These are phyloP conservation scores for Globisporangium rhizosaccharum DNA, from an alignment of 352 stramenopile genomes.

Conservation along the genomic window DNA sequence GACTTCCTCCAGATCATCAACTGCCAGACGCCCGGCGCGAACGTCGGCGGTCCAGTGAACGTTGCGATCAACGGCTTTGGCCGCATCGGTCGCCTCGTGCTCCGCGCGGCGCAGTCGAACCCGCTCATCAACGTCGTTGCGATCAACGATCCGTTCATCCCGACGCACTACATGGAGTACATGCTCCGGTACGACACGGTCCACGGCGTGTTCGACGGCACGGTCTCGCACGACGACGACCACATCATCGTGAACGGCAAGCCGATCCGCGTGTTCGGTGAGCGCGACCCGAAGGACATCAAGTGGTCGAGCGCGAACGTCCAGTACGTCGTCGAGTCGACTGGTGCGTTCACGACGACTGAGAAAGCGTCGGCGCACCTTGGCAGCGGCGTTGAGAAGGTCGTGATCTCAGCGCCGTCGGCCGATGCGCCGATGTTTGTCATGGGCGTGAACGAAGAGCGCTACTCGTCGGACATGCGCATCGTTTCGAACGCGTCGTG, in stretches of 20 bases:
- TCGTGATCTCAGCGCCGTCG: conserved; percentile 97
- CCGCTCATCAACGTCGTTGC: conserved; percentile 88
- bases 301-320: conserved; percentile 87
- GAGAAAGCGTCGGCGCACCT: conserved; percentile 93
- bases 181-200: conserved; percentile 92
- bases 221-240: conserved; percentile 82
- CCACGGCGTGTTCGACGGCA: conserved; percentile 86
- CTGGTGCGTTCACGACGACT: conserved; percentile 68
- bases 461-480: conserved; percentile 93
- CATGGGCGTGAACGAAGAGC: conserved; percentile 97
- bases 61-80: conserved; percentile 99
- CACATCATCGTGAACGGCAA: conserved; percentile 92
- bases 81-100: conserved; percentile 96
- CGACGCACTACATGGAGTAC: conserved; percentile 96
- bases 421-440: conserved; percentile 98
- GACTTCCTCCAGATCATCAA: conserved; percentile 98
- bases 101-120: conserved; percentile 88
- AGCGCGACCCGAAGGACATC: conserved; percentile 94
- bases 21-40: conserved; percentile 53
- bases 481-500: conserved; percentile 98
- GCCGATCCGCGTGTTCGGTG: conserved; percentile 90
- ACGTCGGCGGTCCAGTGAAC: conserved; percentile 76
- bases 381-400: conserved; percentile 92
- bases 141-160: conserved; percentile 95
- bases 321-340: conserved; percentile 94